phyloP scores from a whole-genome alignment of 345 rosid species.

The Sonneratia caseolaris region DNA sequence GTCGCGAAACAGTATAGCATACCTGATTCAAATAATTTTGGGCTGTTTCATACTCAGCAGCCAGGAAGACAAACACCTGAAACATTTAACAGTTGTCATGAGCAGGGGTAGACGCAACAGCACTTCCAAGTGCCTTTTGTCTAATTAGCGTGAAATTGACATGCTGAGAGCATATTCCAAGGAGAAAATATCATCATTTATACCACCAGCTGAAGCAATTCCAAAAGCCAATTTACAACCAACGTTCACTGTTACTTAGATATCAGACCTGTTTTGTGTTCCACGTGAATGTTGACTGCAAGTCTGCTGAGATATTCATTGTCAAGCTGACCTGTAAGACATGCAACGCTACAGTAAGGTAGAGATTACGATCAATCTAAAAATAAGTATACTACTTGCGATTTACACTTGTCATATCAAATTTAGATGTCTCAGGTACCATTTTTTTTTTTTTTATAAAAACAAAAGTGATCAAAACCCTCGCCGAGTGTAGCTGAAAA shows the following conservation, averaged over 20 bases:
- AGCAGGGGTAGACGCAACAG: not conserved
- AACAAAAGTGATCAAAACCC: not conserved
- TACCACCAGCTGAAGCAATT: not conserved
- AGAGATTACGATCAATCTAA: not conserved
- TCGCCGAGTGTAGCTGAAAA: not conserved
- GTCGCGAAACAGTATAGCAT: not conserved
- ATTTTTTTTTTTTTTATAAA: not conserved
- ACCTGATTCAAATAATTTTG: constrained; percentile 87
- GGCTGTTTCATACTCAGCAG: constrained; percentile 80
- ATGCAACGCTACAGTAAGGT: constrained; percentile 2
- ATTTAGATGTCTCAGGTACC: not conserved
- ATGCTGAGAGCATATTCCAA: not conserved
- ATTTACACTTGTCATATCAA: not conserved
- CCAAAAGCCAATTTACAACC: not conserved
- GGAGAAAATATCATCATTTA: not conserved
- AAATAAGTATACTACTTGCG: not conserved
- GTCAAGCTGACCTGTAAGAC: constrained; percentile 73
- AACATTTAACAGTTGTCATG: not conserved
- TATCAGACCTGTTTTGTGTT: constrained; percentile 85
- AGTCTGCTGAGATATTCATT: constrained; percentile 77
- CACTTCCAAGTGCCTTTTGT: not conserved
- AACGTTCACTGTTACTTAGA: not conserved
- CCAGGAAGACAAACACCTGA: constrained; percentile 75
- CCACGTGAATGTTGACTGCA: constrained; percentile 91
- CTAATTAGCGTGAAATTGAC: not conserved